Evolutionary conservation across 192 early-diverging fungal species (phyloP).

Genomic region (Coemansia sp.): DNA sequence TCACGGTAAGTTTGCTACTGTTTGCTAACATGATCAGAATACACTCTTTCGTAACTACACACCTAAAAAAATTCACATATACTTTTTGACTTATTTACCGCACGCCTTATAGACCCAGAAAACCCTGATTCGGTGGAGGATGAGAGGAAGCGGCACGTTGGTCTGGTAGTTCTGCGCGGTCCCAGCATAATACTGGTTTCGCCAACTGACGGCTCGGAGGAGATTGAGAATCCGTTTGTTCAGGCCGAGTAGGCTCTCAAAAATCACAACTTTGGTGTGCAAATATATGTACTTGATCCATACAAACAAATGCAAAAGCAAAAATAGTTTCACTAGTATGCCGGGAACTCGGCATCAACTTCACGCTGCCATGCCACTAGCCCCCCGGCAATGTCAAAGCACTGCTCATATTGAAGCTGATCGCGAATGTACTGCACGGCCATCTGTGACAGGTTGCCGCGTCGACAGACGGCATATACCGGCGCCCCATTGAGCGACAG

Average conservation of each 20-base stretch:
- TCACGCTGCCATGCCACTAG: constrained; percentile 69
- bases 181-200: constrained; percentile 88
- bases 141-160: constrained; percentile 65
- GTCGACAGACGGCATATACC: constrained; percentile 84
- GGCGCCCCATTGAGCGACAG: constrained; percentile 29
- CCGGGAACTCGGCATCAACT: constrained; percentile 79
- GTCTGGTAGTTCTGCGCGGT: constrained; percentile 86
- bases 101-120: constrained; percentile 20
- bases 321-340: constrained; percentile 55
- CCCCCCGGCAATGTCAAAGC: constrained; percentile 82
- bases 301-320: neutral
- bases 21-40: too few relatives aligned
- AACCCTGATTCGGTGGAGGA: constrained; percentile 16
- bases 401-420: constrained; percentile 56
- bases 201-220: constrained; percentile 84
- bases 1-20: constrained; percentile 54
- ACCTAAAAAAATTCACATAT: neutral
- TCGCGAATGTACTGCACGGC: constrained; percentile 75
- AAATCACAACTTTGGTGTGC: neutral
- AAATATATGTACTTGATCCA: neutral
- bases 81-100: neutral
- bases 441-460: constrained; percentile 87
- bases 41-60: too few relatives aligned
- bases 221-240: constrained; percentile 90
- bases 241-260: constrained; percentile 30